Base-by-base conservation (phyloP, 2,329 filamentous ascomycete species). In the Neofusicoccum umdonicola region DNA sequence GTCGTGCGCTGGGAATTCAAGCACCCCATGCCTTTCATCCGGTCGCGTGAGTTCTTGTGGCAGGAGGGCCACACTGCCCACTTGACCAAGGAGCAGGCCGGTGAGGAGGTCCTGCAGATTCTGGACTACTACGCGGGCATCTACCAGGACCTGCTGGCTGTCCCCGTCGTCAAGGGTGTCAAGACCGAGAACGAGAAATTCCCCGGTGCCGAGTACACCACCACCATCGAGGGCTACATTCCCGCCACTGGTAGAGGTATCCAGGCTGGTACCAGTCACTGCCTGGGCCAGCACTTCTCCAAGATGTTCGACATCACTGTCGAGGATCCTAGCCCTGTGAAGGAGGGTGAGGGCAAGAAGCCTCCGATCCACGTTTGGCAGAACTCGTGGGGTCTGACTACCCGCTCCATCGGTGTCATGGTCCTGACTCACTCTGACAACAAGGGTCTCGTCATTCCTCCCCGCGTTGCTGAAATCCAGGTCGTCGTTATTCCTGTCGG, bases 101-200 rank as follows among this genome's bases (percentile, higher is more conserved):
- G 87, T 56, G 84, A 90, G 74, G 96, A 99, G 77, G 95, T 98
- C 9, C 81, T 95, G 66, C 86, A 97, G 79, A 99, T 99, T 69
- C 86, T 99, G 50, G 93, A 98, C 76, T 88, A 91, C 71, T 99
- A 99, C 74, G 92, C 93, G 48, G 88, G 88, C 68, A 88, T 99
- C 66, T 99, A 98, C 79, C 91, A 97, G 79, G 85, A 99, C 72
- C 87, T 99, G 34, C 88, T 99, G 39, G 95, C 95, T 56, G 92
- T 98, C 47, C 95, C 95, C 39, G 93, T 99, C 12, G 91, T 99
- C 67, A 92, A 93, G 73, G 95, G 95, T 48, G 85, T 85, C 73
- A 99, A 99, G 87, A 99, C 96, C 0, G 93, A 96, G 76, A 97
- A 96, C 74, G 95, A 99, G 82, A 97, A 97, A 82, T 99, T 99